Evolutionary conservation across 306 rosid genomes (phyloP), one percentile per base, ranked within the genome.

Genomic region (Vigna nakashimae): DNA sequence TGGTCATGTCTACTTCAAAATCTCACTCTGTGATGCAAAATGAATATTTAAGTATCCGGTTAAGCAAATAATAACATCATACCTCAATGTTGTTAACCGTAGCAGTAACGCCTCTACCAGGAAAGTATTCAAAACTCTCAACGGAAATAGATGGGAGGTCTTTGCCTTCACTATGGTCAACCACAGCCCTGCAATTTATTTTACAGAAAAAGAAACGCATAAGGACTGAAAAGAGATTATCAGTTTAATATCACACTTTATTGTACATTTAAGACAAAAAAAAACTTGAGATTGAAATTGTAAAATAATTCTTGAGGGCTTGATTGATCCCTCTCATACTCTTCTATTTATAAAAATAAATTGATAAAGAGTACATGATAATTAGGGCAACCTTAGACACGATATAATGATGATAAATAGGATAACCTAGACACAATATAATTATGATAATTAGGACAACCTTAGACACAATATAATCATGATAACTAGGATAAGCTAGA

Each of bases 111-210:
- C 99, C 99, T 85, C 89, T 90, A 18, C 99, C 99, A 52, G 98
- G 99, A 85, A 92, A 92, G 87, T 92, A 95, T 86, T 95, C 98
- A 28, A 88, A 92, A 82, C 89, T 92, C 83, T 92, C 98, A 84
- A 95, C 92, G 62, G 97, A 91, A 76, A 95, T 87, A 84, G 97
- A 86, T 65, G 98, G 99, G 74, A 95, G 98, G 78, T 92, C 94
- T 88, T 90, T 88, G 70, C 99, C 99, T 74, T 87, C 89, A 72
- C 98, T 91, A 77, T 95, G 98, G 75, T 95, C 97, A 40, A 95
- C 99, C 52, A 95, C 99, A 79, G 99, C 99, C 86, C 99, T 95
- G 90, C 81, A 82, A 85, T 76, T 82, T 65, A 69, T 53, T 73
- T 63, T 22, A 79, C 58, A 49, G 77, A 64, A 66, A 59, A 50